Evolutionary conservation across 140 eudicot species (phyloP), one percentile per base, ranked within the genome.

Genomic region (Eryngium alpinum): DNA sequence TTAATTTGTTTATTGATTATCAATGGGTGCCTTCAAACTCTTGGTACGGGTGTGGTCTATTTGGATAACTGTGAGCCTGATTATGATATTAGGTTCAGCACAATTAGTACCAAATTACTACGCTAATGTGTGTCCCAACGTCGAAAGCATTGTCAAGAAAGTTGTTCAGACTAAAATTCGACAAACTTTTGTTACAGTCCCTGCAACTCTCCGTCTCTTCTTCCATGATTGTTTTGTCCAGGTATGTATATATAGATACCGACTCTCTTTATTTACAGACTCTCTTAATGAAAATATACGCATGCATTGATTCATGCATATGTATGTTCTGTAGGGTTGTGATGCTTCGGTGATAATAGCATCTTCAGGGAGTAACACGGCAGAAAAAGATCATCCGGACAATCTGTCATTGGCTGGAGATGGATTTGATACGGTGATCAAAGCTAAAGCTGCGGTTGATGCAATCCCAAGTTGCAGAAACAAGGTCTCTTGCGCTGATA

Each of bases 211-310:
- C 67, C 98, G 97, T 60, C 87, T 94, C 81, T 91, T 90, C 87
- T 94, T 94, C 90, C 98, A 93, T n/a, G 98, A 93, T 81, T 93
- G 98, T 83, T 88, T 93, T 73, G 94, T 93, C 53, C 87, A 92
- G 92, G 98, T 91, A 86, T 56, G 18, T 56, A 56, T 15, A 56
- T 56, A 56, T 56, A 53, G 0, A 53, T 9, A 29, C 9, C 15
- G 28, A 25, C 32, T 62, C 31, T 62, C 10, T 63, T 29, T 24
- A 63, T n/a, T 10, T 22, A 15, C 10, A n/a, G n/a, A n/a, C n/a
- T n/a, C n/a, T n/a, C n/a, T n/a, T 38, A 38, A 38, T 4, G 46
- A 38, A 38, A n/a, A n/a, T n/a, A n/a, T n/a, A n/a, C n/a, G n/a
- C n/a, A n/a, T n/a, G n/a, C n/a, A n/a, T n/a, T n/a, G n/a, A n/a